A percentile compares a stretch with the other conserved stretches of the same genome.
Evolutionary conservation across 257 asterid species (phyloP).

Genomic region (Nicotiana obtusifolia): DNA sequence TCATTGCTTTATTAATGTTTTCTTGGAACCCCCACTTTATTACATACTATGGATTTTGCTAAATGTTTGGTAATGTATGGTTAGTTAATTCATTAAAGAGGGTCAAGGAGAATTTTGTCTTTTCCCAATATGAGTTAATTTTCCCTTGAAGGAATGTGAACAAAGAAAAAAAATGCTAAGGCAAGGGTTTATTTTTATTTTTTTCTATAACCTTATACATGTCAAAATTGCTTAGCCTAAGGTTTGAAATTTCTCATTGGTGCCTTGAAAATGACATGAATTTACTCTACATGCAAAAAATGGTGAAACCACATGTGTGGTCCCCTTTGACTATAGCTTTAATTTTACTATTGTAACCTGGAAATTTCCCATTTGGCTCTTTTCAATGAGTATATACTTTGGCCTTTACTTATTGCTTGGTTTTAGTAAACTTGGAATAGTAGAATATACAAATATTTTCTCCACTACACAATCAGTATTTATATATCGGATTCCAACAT

Average conservation of each 20-base stretch:
- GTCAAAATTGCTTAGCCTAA: not conserved
- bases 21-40: too few species aligned
- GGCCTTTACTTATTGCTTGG: not conserved
- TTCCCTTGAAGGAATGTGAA: not conserved
- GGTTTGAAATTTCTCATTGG: not conserved
- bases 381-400: not conserved
- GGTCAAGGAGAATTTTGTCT: not conserved
- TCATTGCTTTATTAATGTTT: not conserved
- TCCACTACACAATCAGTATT: not conserved
- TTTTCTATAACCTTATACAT: not conserved
- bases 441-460: not conserved
- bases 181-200: not conserved
- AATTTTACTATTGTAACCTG: not conserved
- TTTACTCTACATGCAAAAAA: not conserved
- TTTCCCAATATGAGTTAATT: not conserved
- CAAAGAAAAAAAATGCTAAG: not conserved
- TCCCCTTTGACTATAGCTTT: not conserved
- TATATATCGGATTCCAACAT: too few species aligned
- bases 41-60: not conserved
- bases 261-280: not conserved
- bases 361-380: conserved; percentile 6
- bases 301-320: not conserved
- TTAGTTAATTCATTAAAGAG: not conserved
- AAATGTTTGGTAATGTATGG: not conserved
- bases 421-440: not conserved